Evolutionary conservation across 2,329 filamentous ascomycete species (phyloP).

Genomic region (Hymenoscyphus linearis): DNA sequence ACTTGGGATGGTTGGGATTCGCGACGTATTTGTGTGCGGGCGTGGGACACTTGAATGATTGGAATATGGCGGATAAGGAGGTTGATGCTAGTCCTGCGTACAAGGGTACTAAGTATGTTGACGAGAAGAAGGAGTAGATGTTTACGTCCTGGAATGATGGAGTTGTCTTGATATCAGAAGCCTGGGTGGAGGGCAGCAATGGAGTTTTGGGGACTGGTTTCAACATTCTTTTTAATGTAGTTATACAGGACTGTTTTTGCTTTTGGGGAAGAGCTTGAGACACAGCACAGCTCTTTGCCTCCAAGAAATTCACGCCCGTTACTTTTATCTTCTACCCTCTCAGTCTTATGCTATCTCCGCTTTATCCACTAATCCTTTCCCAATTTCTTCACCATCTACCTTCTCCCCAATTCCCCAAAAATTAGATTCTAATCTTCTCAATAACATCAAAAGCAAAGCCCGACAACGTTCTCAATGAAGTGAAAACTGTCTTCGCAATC

Average conservation of each 20-base stretch:
- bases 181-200: neutral
- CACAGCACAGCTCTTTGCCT: neutral
- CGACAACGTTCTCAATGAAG: slow-evolving; percentile 8
- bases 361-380: no score
- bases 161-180: neutral
- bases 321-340: neutral
- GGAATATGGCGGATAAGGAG: slow-evolving; percentile 47
- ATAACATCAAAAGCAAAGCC: slow-evolving; percentile 11
- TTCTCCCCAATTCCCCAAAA: neutral
- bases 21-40: slow-evolving; percentile 78
- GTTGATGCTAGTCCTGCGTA: slow-evolving; percentile 21
- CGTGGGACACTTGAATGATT: slow-evolving; percentile 62
- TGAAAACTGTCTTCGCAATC: slow-evolving; percentile 10
- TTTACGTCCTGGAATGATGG: neutral
- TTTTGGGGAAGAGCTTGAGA: neutral
- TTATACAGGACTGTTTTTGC: neutral
- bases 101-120: slow-evolving; percentile 29
- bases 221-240: neutral
- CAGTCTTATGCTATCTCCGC: no score
- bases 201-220: neutral
- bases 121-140: slow-evolving; percentile 28
- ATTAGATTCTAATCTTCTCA: slow-evolving; percentile 3
- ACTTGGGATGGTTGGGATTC: slow-evolving; percentile 80
- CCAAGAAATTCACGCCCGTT: neutral
- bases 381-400: no score